phyloP scores from a whole-genome alignment of 768 basidiomycete genomes.

The Phanerochaete carnosa region DNA sequence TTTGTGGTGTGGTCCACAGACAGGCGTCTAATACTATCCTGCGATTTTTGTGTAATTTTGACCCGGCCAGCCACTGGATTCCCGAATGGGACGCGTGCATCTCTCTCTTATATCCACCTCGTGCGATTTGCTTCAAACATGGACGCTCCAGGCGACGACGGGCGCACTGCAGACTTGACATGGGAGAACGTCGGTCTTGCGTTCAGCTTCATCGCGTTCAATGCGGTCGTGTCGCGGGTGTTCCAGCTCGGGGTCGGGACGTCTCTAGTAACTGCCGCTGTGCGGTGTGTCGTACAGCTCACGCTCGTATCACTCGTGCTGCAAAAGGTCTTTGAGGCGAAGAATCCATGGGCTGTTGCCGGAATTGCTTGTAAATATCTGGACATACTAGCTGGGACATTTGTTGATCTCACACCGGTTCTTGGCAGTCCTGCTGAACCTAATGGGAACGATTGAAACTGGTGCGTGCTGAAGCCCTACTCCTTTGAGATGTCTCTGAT shows the following conservation, averaged over 20 bases:
- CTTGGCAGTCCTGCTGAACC: constrained; percentile 58
- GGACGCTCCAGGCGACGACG: too few relatives aligned
- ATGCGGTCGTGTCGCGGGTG: constrained; percentile 59
- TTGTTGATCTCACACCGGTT: not conserved
- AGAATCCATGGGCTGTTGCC: constrained; percentile 71
- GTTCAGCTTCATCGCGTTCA: constrained; percentile 70
- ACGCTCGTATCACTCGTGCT: constrained; percentile 68
- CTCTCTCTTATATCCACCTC: too few relatives aligned
- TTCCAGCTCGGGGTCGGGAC: constrained; percentile 71
- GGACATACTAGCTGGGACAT: not conserved
- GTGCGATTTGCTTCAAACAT: too few relatives aligned
- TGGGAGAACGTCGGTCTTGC: constrained; percentile 77
- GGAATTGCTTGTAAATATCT: constrained; percentile 62
- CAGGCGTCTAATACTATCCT: too few relatives aligned
- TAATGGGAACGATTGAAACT: constrained; percentile 75
- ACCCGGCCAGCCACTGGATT: too few relatives aligned
- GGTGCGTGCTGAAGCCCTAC: too few relatives aligned
- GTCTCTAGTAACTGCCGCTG: constrained; percentile 65
- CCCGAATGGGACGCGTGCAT: too few relatives aligned
- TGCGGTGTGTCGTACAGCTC: constrained; percentile 77
- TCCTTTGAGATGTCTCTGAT: too few relatives aligned
- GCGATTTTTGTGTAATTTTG: too few relatives aligned
- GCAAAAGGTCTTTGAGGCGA: constrained; percentile 72
- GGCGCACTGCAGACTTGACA: constrained; percentile 36
- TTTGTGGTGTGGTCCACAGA: too few relatives aligned